Evolutionary conservation across 176 grass and related monocot genomes (phyloP).

Genomic region (Coix lacrymajobi): DNA sequence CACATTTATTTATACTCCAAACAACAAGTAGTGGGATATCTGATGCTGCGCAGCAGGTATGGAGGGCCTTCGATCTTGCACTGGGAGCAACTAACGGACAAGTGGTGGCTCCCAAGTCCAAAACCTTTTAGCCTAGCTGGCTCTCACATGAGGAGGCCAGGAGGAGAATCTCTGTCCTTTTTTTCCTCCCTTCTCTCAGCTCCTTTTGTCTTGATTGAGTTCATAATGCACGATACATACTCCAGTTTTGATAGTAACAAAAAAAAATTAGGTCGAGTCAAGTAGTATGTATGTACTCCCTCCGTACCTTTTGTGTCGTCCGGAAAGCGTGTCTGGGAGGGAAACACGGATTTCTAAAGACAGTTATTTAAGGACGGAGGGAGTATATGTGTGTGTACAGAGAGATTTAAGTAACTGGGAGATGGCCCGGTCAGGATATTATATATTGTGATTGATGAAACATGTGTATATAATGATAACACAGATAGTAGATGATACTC

Average conservation of each 20-base stretch:
- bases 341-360: no score
- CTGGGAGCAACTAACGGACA: conserved; percentile 22
- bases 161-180: conserved; percentile 41
- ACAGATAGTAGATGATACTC: no score
- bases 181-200: not conserved
- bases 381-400: not conserved
- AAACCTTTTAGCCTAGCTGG: conserved; percentile 35
- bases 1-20: conserved; percentile 2
- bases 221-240: not conserved
- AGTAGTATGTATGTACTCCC: no score
- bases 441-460: no score
- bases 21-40: conserved; percentile 27
- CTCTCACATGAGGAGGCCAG: not conserved
- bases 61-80: conserved; percentile 27
- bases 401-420: not conserved
- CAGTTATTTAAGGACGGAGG: no score
- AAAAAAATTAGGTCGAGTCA: not conserved
- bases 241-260: no score
- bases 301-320: no score
- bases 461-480: no score
- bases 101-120: conserved; percentile 35
- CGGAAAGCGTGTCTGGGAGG: no score
- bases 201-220: not conserved
- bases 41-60: conserved; percentile 18
- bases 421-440: no score